Evolutionary conservation across 257 asterid species (phyloP).

Genomic region (Primulina huaijiensis): DNA sequence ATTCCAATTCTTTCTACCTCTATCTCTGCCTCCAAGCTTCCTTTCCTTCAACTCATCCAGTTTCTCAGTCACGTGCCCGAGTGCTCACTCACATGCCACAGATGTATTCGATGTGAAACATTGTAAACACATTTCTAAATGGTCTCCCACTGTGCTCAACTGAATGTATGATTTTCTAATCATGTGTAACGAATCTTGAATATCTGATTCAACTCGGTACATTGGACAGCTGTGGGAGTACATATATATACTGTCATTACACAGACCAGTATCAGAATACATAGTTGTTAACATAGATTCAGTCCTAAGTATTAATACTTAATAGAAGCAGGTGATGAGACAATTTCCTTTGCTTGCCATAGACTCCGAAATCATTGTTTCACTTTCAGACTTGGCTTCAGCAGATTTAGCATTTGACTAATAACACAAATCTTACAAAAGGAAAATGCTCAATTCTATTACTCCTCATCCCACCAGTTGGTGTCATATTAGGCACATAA

Average conservation of each 20-base stretch:
- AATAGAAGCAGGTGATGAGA: too few relatives aligned
- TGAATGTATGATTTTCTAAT: not conserved
- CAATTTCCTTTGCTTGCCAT: too few relatives aligned
- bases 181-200: not conserved
- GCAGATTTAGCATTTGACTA: not conserved
- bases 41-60: not conserved
- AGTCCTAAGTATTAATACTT: not conserved
- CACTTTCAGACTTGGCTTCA: too few relatives aligned
- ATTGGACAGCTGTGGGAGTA: not conserved
- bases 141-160: not conserved
- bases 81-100: not conserved
- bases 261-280: not conserved
- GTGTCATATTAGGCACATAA: not conserved
- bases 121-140: not conserved
- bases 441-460: not conserved
- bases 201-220: not conserved
- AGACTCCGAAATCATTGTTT: too few relatives aligned
- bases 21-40: not conserved
- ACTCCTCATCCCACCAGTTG: not conserved
- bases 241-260: not conserved
- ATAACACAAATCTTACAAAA: not conserved
- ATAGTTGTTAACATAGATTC: too few relatives aligned
- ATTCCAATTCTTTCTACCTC: not conserved
- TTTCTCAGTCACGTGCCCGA: not conserved
- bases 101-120: not conserved